Evolutionary conservation across 1,284 basidiomycete genomes (phyloP), one percentile per base, ranked within the genome.

Genomic region (Neonothopanus nambi): DNA sequence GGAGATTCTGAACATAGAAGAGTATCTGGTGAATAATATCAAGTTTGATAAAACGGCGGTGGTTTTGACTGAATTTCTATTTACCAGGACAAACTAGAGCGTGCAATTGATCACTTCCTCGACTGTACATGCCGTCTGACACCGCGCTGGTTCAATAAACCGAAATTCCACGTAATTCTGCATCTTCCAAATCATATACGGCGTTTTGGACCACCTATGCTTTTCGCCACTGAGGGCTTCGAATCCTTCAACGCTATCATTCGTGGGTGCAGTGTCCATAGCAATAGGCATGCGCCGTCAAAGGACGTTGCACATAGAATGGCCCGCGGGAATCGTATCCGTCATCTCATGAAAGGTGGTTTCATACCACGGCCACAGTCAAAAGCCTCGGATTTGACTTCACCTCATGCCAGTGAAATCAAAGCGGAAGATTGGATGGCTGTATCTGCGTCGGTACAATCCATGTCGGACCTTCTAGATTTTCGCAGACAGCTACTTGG

Each of bases 211-310:
- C 73, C 71, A 79, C 75, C 0, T 75, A 80, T n/a, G n/a, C n/a
- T n/a, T n/a, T n/a, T n/a, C n/a, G n/a, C n/a, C n/a, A n/a, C n/a
- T n/a, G n/a, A n/a, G 47, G 63, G 54, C 0, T 80, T 78, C 55
- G 75, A 80, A 57, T 77, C 71, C 0, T 78, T 67, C 65, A 80
- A 80, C 62, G 67, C 69, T 1, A 64, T 80, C 5, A 76, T 79
- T 7, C 66, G 72, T 0, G 52, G 63, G 0, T 63, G 63, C 13
- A 77, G 76, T 57, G 59, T 79, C 1, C 68, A 75, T 36, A 70
- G 66, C 1, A 80, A 79, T 57, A 63, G 69, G 1, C 74, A 73
- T n/a, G 72, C 77, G 0, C 76, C 74, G 0, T 74, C 71, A 0
- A 59, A 62, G 0, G 76, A 79, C 52, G 77, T 78, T 50, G 73